A percentile compares a stretch with the other conserved stretches of the same genome.
Conservation (phyloP, 1,284 basidiomycete species). For the Microbotryomycetes sp. region DNA sequence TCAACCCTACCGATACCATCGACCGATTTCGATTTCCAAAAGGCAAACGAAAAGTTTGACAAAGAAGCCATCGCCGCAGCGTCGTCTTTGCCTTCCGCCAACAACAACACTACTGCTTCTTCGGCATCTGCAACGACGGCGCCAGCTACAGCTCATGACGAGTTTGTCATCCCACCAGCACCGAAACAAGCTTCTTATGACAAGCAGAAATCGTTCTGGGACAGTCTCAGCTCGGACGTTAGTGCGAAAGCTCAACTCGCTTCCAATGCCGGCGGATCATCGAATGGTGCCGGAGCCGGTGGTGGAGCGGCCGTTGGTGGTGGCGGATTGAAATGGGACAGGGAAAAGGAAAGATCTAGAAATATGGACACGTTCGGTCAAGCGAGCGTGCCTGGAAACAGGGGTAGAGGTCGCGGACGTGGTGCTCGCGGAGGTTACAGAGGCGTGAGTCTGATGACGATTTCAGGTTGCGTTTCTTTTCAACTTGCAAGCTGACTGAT, state of each 20-base stretch:
- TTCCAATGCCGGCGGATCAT: not conserved
- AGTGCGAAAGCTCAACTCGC: conserved; percentile 24
- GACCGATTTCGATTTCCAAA: conserved; percentile 37
- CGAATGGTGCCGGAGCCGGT: conserved; percentile 5
- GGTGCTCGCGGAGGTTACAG: not conserved
- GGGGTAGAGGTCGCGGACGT: conserved; percentile 4
- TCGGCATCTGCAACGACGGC: not conserved
- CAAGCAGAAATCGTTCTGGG: conserved; percentile 36
- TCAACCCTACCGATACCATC: conserved; percentile 18
- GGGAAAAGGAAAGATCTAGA: conserved; percentile 32
- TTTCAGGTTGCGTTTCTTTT: not conserved
- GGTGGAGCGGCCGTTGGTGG: conserved; percentile 17
- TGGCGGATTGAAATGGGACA: conserved; percentile 19
- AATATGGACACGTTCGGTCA: conserved; percentile 37
- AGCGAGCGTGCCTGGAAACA: conserved; percentile 6
- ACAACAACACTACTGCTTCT: not conserved
- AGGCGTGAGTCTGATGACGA: not conserved
- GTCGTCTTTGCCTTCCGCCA: not conserved
- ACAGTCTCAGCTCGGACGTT: conserved; percentile 36
- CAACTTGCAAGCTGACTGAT: too few species aligned
- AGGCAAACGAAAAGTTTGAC: conserved; percentile 34
- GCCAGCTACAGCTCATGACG: conserved; percentile 20
- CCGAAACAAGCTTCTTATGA: conserved; percentile 30
- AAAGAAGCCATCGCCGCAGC: conserved; percentile 18
- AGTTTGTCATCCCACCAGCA: conserved; percentile 21